phyloP scores from a whole-genome alignment of 2,329 filamentous ascomycete species.

The Nemania sp. region DNA sequence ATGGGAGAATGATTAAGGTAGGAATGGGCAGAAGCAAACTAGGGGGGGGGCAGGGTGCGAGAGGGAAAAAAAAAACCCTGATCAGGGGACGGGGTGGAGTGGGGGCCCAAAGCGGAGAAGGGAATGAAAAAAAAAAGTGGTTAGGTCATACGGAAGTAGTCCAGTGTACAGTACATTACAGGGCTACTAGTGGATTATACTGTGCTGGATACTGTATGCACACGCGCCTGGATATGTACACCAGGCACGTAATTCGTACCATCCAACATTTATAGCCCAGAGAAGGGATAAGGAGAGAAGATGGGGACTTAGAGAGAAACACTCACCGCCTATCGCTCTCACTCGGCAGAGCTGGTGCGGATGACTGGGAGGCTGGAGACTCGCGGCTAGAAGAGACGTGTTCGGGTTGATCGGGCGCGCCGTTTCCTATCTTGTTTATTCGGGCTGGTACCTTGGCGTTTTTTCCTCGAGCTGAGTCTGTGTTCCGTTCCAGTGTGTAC shows the following conservation, averaged over 20 bases:
- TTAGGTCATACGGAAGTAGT: background rate
- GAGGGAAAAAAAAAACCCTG: constrained; percentile 2
- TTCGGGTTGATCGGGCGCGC: constrained; percentile 8
- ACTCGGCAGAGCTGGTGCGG: background rate
- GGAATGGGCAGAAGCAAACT: constrained; percentile 19
- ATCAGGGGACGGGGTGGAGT: constrained; percentile 4
- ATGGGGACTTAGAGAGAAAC: constrained; percentile 17
- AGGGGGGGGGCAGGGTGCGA: constrained; percentile 12
- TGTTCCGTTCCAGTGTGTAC: constrained; percentile 12
- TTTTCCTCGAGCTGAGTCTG: constrained; percentile 7
- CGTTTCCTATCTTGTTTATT: background rate
- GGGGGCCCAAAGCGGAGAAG: constrained; percentile 1
- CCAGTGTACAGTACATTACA: background rate
- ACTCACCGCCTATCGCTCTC: constrained; percentile 11
- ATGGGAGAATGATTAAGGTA: constrained; percentile 23
- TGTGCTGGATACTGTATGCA: background rate
- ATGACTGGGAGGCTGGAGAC: background rate
- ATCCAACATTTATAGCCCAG: background rate
- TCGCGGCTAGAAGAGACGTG: background rate
- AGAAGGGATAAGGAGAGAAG: background rate
- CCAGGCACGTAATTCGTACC: too few relatives aligned
- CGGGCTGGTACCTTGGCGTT: constrained; percentile 10
- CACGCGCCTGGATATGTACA: constrained; percentile 1
- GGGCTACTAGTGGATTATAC: background rate
- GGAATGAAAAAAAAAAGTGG: constrained; percentile 8